A percentile compares a stretch with the other conserved stretches of the same genome.
phyloP scores from a whole-genome alignment of 2,329 filamentous ascomycete genomes.

The Aureobasidium melanogenum region DNA sequence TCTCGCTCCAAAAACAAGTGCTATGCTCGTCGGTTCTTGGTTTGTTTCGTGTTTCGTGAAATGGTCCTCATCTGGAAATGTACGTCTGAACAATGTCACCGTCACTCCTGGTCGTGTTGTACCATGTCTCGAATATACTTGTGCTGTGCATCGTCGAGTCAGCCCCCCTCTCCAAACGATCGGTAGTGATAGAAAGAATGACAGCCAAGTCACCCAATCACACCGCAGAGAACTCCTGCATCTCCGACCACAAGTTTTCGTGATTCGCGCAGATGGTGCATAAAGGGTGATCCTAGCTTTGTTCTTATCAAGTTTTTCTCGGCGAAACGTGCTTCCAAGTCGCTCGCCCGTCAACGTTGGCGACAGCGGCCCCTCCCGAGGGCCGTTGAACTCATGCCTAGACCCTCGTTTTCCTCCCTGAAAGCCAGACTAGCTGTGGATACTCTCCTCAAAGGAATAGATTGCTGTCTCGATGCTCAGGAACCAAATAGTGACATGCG shows the following conservation, averaged over 20 bases:
- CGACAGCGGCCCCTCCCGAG: background rate
- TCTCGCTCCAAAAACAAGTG: background rate
- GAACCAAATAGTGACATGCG: background rate
- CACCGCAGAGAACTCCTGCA: conserved; percentile 3
- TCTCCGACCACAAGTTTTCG: background rate
- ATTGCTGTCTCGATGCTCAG: background rate
- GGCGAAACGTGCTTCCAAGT: conserved; percentile 5
- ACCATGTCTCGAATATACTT: conserved; percentile 5
- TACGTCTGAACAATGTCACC: background rate
- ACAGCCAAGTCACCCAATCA: conserved; percentile 1
- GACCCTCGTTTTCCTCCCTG: background rate
- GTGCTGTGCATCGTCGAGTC: conserved; percentile 8
- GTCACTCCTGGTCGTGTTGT: conserved; percentile 2
- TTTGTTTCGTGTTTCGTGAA: background rate
- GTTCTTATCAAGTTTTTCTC: conserved; percentile 4
- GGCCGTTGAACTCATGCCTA: background rate
- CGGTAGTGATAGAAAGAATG: conserved; percentile 6
- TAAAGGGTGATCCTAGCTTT: conserved; percentile 3
- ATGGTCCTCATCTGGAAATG: background rate
- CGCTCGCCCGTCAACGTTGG: background rate
- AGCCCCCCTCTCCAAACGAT: conserved; percentile 2
- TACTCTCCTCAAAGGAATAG: background rate
- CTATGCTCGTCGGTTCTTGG: background rate
- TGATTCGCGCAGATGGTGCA: conserved; percentile 10
- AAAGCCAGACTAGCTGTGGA: background rate